phyloP scores from a whole-genome alignment of 2,329 filamentous ascomycete genomes.

The Lanzia echinophila region DNA sequence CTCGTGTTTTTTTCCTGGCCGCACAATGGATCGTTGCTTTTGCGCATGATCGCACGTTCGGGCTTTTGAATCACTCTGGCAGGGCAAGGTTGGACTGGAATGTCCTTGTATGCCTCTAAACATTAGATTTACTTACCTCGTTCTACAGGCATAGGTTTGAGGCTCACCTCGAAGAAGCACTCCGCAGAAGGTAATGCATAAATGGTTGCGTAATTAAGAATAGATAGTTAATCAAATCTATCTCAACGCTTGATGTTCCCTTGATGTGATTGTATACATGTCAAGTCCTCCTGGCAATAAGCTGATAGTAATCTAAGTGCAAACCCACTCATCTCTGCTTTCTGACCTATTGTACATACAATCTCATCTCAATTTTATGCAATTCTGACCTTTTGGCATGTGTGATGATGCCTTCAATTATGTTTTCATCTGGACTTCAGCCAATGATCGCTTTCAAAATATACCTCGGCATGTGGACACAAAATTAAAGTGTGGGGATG shows the following conservation, averaged over 20 bases:
- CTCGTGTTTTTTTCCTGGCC: slow-evolving; percentile 13
- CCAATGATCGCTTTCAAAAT: neutral
- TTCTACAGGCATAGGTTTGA: slow-evolving; percentile 6
- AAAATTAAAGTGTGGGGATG: slow-evolving; percentile 7
- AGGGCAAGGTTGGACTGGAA: slow-evolving; percentile 13
- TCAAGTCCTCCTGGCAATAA: no score
- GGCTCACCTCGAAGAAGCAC: neutral
- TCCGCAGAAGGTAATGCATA: neutral
- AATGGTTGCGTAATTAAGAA: neutral
- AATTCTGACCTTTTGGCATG: no score
- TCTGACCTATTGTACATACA: no score
- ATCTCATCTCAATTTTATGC: no score
- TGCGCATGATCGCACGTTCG: slow-evolving; percentile 8
- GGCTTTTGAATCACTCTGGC: slow-evolving; percentile 16
- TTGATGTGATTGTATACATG: neutral
- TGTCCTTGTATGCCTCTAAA: neutral
- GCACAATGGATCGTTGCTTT: slow-evolving; percentile 13
- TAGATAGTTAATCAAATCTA: slow-evolving; percentile 2
- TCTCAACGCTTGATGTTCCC: neutral
- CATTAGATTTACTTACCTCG: slow-evolving; percentile 7
- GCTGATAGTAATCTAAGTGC: no score
- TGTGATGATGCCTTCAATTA: no score
- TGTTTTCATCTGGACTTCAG: no score
- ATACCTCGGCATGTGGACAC: slow-evolving; percentile 4
- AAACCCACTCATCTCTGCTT: no score